Conservation (phyloP, 257 asterid genomes). For the Fraxinus anomala region DNA sequence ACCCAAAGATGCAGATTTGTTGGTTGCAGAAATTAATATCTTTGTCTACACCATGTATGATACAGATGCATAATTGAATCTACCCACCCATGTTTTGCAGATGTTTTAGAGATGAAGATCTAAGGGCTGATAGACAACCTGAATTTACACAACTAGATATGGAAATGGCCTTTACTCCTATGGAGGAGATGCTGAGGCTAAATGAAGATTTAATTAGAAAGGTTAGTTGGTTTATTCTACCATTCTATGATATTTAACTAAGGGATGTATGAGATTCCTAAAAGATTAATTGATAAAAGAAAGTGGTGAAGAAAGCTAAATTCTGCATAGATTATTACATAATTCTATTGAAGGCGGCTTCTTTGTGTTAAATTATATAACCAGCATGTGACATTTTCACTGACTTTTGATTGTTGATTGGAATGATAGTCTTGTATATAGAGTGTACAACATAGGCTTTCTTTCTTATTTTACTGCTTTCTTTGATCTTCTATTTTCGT, state of each 20-base stretch:
- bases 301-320: background rate
- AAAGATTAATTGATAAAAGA: conserved; percentile 10
- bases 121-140: conserved; percentile 98
- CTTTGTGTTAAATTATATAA: background rate
- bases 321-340: background rate
- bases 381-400: background rate
- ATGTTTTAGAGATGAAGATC: conserved; percentile 98
- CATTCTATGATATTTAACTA: background rate
- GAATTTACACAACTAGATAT: conserved; percentile 97
- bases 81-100: conserved; percentile 45
- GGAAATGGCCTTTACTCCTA: conserved; percentile 93
- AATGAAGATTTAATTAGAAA: conserved; percentile 96
- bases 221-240: conserved; percentile 42
- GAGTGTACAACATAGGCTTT: background rate
- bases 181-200: conserved; percentile 92
- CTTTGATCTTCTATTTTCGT: background rate
- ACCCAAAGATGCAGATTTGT: background rate
- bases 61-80: conserved; percentile 6
- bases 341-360: background rate
- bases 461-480: background rate
- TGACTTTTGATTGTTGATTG: background rate
- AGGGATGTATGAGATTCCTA: background rate
- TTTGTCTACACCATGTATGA: background rate
- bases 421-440: background rate
- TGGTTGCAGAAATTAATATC: background rate